A percentile compares a stretch with the other conserved stretches of the same genome.
phyloP scores from a whole-genome alignment of 2,329 filamentous ascomycete species.

The Monilinia aucupariae region DNA sequence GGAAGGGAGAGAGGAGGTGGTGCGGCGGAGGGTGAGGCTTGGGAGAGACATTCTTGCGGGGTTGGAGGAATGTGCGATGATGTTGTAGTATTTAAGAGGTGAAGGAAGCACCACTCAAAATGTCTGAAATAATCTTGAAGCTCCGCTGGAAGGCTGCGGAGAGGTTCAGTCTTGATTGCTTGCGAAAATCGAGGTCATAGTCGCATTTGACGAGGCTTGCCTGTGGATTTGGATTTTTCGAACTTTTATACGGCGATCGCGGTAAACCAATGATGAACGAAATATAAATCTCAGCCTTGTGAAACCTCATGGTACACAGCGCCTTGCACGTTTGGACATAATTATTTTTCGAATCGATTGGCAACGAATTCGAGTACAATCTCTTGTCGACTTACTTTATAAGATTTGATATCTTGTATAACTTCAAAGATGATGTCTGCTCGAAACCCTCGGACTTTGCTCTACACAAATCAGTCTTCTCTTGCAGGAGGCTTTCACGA shows the following conservation, averaged over 20 bases:
- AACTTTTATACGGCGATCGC: constrained; percentile 11
- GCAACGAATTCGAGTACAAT: background rate
- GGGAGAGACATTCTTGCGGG: constrained; percentile 22
- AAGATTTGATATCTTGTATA: background rate
- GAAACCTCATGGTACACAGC: background rate
- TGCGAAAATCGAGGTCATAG: background rate
- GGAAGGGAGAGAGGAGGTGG: constrained; percentile 12
- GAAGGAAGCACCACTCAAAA: background rate
- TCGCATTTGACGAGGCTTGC: constrained; percentile 7
- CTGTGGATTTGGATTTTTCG: constrained; percentile 7
- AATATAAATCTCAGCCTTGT: constrained; percentile 11
- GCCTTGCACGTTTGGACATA: background rate
- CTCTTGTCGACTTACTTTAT: background rate
- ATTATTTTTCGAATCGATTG: constrained; percentile 1
- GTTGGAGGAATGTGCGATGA: constrained; percentile 4
- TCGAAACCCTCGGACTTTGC: background rate
- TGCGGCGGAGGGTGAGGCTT: constrained; percentile 23
- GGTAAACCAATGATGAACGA: background rate
- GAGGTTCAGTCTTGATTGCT: constrained; percentile 17
- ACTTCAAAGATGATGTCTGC: background rate
- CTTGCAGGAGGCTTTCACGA: background rate
- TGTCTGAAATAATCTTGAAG: background rate
- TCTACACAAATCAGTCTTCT: background rate
- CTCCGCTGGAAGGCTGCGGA: background rate
- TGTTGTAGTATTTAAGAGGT: background rate